A percentile compares a stretch with the other conserved stretches of the same genome.
phyloP scores from a whole-genome alignment of 2,329 filamentous ascomycete genomes.

The Cephalotrichum gorgonifer region DNA sequence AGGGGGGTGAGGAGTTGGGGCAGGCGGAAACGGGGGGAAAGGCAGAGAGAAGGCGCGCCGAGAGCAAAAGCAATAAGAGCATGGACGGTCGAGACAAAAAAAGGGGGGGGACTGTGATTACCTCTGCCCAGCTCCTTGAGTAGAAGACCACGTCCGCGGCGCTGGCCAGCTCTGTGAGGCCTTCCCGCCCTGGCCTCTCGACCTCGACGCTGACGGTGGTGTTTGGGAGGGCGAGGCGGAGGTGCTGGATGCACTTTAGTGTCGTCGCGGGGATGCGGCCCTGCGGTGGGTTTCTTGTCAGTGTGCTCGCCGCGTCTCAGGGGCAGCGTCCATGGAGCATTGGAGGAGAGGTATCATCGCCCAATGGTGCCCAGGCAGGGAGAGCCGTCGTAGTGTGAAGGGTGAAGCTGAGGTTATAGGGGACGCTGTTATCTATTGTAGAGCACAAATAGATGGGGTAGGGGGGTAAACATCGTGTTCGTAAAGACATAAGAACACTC shows the following conservation, averaged over 20 bases:
- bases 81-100: no score
- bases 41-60: conserved; percentile 14
- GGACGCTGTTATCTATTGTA: no score
- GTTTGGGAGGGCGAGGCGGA: conserved; percentile 34
- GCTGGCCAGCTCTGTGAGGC: conserved; percentile 47
- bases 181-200: conserved; percentile 56
- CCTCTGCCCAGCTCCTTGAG: conserved; percentile 60
- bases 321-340: no score
- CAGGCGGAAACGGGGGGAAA: conserved; percentile 1
- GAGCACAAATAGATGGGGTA: no score
- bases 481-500: conserved; percentile 10
- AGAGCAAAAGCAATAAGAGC: conserved; percentile 1
- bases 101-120: conserved; percentile 19
- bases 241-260: conserved; percentile 44
- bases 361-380: no score
- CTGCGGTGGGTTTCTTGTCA: conserved; percentile 24
- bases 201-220: conserved; percentile 57
- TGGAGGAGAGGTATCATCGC: no score
- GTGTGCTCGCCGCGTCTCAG: not conserved
- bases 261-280: conserved; percentile 55
- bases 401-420: not conserved
- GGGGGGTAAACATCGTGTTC: not conserved
- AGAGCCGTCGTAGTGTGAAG: not conserved
- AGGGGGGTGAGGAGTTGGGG: no score
- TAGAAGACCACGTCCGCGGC: conserved; percentile 65